Percentiles rank a stretch among this genome's conserved stretches.
These are phyloP conservation scores for Chytridium lagenaria DNA, from an alignment of 371 early-diverging fungal genomes.

Conservation along the genomic window DNA sequence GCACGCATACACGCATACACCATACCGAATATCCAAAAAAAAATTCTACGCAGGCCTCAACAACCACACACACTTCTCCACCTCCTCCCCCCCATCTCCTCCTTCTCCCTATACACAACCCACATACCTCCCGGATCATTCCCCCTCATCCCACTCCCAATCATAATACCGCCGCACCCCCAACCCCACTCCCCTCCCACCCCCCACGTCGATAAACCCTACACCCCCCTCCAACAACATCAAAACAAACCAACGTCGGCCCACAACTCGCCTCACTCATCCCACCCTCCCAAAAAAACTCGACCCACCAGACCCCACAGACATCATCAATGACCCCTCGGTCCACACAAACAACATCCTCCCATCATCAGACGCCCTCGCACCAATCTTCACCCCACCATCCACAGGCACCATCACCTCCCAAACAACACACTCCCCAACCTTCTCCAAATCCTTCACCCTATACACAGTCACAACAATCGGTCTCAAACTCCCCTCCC, in stretches of 20 bases:
- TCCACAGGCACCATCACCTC: not conserved
- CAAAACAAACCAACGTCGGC: not conserved
- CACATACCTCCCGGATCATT: not conserved
- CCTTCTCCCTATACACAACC: not conserved
- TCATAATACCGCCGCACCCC: not conserved
- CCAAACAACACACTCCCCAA: not conserved
- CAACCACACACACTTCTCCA: not conserved
- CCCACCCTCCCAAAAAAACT: not conserved
- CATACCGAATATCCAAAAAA: too few relatives aligned
- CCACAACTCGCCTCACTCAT: too few relatives aligned
- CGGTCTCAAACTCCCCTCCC: not conserved
- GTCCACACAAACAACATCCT: not conserved
- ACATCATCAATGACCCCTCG: not conserved
- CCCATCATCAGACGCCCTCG: not conserved
- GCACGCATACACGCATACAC: too few relatives aligned
- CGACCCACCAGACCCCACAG: too few relatives aligned
- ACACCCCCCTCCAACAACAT: not conserved
- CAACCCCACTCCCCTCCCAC: not conserved
- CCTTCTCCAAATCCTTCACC: not conserved
- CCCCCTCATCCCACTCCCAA: not conserved
- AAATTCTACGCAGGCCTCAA: not conserved
- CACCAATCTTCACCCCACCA: not conserved
- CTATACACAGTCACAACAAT: not conserved
- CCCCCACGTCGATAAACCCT: not conserved
- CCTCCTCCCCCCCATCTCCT: not conserved